Evolutionary conservation across 192 early-diverging fungal genomes (phyloP).

Genomic region (Backusella circina): DNA sequence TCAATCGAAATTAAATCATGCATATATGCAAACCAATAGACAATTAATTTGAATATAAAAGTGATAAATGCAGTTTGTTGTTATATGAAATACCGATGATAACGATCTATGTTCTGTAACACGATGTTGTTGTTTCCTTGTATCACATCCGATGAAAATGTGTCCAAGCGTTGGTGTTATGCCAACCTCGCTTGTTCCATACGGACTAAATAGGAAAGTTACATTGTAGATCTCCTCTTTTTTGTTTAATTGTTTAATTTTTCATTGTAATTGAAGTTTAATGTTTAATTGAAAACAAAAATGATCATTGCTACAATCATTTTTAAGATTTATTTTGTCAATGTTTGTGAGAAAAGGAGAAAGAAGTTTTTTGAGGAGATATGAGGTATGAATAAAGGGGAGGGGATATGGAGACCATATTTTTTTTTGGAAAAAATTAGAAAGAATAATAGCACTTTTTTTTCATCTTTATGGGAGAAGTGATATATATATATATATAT

Average conservation of each 20-base stretch:
- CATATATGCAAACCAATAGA: too few relatives aligned
- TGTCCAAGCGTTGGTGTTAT: background rate
- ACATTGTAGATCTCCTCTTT: background rate
- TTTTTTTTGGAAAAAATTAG: background rate
- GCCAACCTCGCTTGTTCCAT: slow-evolving; percentile 3
- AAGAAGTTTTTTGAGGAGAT: background rate
- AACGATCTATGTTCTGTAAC: background rate
- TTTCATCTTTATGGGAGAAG: background rate
- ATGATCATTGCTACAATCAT: background rate
- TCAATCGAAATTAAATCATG: background rate
- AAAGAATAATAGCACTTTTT: background rate
- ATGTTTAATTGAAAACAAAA: background rate
- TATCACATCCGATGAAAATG: background rate
- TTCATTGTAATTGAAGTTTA: background rate
- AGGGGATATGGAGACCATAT: background rate
- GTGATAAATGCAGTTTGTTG: background rate
- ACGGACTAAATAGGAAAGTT: background rate
- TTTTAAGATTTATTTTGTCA: background rate
- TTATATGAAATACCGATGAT: background rate
- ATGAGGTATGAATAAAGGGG: background rate
- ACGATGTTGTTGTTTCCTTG: background rate
- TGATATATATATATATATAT: background rate
- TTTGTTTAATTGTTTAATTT: slow-evolving; percentile 1
- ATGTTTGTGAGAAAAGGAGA: background rate
- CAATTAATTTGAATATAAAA: background rate